These are phyloP conservation scores for Apiospora saccharicola DNA, from an alignment of 2,329 filamentous ascomycete species.

Conservation along the genomic window DNA sequence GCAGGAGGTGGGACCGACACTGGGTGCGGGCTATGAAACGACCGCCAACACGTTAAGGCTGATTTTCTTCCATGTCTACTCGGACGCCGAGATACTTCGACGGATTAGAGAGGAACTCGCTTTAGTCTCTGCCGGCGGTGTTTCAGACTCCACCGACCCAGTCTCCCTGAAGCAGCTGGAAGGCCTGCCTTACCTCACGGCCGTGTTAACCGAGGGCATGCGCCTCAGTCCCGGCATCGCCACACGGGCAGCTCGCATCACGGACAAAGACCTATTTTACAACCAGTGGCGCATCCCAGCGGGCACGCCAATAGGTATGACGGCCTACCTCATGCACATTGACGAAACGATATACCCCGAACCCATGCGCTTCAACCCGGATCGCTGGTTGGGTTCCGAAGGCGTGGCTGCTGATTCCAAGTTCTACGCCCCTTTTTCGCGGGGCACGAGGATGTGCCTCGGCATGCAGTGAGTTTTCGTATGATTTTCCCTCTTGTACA, in stretches of 20 bases:
- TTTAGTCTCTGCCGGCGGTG: background rate
- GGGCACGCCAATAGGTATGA: background rate
- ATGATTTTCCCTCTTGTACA: background rate
- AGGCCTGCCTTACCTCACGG: background rate
- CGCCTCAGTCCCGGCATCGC: background rate
- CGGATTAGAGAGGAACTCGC: slow-evolving; percentile 27
- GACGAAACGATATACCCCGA: background rate
- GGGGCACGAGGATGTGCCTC: slow-evolving; percentile 23
- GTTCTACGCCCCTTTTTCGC: slow-evolving; percentile 18
- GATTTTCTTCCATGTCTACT: slow-evolving; percentile 35
- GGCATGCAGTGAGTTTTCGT: slow-evolving; percentile 21
- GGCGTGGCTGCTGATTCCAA: background rate
- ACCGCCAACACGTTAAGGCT: slow-evolving; percentile 36
- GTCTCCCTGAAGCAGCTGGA: background rate
- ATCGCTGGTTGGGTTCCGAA: background rate
- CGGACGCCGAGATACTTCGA: slow-evolving; percentile 29
- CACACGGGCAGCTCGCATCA: background rate
- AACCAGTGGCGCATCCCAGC: background rate
- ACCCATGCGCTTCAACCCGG: background rate
- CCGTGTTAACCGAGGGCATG: background rate
- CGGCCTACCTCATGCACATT: background rate
- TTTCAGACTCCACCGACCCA: rapidly evolving
- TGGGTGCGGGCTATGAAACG: slow-evolving; percentile 39
- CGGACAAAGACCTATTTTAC: background rate
- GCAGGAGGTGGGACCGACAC: background rate